These are phyloP conservation scores for Dissoconium aciculare DNA, from an alignment of 2,329 filamentous ascomycete species.

Conservation along the genomic window DNA sequence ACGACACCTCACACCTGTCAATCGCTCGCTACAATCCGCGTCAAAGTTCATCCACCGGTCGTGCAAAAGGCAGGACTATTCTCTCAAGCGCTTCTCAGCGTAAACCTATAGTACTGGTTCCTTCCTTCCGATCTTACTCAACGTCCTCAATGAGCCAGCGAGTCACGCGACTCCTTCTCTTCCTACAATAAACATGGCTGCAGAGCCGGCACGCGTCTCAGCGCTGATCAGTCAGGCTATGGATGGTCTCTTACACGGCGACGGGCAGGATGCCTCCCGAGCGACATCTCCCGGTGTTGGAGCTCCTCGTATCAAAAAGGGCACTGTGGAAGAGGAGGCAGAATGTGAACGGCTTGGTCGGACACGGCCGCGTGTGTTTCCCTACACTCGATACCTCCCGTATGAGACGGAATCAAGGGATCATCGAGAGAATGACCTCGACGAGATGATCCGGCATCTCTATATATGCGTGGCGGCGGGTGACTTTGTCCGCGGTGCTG, in stretches of 20 bases:
- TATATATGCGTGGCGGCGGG: conserved; percentile 84
- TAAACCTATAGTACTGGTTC: no score
- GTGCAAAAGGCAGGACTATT: no score
- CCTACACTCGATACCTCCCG: conserved; percentile 80
- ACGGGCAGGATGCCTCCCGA: conserved; percentile 57
- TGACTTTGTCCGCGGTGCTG: conserved; percentile 81
- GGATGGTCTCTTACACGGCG: conserved; percentile 26
- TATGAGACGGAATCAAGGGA: conserved; percentile 72
- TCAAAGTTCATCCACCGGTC: no score
- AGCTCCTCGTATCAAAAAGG: conserved; percentile 28
- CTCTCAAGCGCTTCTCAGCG: no score
- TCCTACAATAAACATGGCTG: conserved; percentile 14
- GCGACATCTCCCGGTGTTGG: conserved; percentile 67
- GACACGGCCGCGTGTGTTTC: conserved; percentile 67
- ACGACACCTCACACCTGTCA: no score
- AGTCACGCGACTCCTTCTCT: conserved; percentile 8
- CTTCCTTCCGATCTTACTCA: neutral
- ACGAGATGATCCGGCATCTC: conserved; percentile 81
- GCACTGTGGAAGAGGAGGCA: conserved; percentile 23
- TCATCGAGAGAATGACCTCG: conserved; percentile 62
- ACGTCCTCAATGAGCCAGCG: conserved; percentile 9
- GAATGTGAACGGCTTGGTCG: conserved; percentile 50
- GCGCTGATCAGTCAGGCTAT: conserved; percentile 28
- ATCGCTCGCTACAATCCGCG: no score
- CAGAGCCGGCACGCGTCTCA: conserved; percentile 21